Conservation (phyloP, 1,284 basidiomycete genomes). For the Ustilago lituana region DNA sequence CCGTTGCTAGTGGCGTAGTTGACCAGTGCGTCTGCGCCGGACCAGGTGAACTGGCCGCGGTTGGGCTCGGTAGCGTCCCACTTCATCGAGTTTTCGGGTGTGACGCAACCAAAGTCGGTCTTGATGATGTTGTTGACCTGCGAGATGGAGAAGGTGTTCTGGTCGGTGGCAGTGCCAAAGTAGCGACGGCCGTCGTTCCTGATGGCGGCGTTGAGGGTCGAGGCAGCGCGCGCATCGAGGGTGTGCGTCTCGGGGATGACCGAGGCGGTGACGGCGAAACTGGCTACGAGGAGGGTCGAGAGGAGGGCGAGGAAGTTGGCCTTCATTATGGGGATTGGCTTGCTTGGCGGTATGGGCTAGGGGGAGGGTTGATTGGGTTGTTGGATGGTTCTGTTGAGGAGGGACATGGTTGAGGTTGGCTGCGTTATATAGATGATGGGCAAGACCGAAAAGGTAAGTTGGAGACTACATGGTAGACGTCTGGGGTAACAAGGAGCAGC, state of each 20-base stretch:
- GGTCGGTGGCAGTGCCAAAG: constrained; percentile 14
- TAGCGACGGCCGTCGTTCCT: constrained; percentile 4
- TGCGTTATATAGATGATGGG: too few species aligned
- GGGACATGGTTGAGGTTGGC: too few species aligned
- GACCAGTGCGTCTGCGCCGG: constrained; percentile 20
- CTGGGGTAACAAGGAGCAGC: too few species aligned
- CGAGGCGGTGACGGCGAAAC: constrained; percentile 10
- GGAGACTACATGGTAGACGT: too few species aligned
- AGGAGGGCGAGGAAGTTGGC: constrained; percentile 24
- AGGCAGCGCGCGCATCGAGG: constrained; percentile 3
- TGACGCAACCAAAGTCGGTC: constrained; percentile 11
- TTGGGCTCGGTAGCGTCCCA: constrained; percentile 23
- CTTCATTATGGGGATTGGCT: constrained; percentile 11
- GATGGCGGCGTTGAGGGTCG: constrained; percentile 18
- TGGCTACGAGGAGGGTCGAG: constrained; percentile 5
- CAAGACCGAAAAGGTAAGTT: too few species aligned
- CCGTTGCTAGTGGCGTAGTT: constrained; percentile 21
- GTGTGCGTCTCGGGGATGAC: constrained; percentile 8
- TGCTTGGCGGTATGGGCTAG: neutral
- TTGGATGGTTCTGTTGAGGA: neutral
- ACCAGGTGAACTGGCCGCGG: constrained; percentile 13
- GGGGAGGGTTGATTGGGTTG: neutral
- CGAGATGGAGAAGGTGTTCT: constrained; percentile 1
- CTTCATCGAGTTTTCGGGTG: constrained; percentile 32
- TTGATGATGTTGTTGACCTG: constrained; percentile 13